Percentiles rank a stretch among this genome's conserved stretches.
Evolutionary conservation across 352 stramenopile species (phyloP).

Genomic region (Aphanomyces astaci): DNA sequence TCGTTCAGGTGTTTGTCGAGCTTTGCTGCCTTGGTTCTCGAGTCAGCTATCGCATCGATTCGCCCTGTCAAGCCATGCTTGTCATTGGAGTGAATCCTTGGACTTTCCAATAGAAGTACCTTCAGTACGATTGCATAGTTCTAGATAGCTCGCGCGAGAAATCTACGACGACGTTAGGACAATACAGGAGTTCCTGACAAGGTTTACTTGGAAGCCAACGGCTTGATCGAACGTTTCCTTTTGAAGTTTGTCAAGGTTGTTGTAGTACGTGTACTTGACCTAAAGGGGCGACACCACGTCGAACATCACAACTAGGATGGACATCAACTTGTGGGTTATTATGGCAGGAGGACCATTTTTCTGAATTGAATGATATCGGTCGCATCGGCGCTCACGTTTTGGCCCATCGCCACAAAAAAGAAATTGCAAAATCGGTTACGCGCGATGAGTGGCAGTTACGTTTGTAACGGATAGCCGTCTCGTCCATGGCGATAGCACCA

Average conservation of each 20-base stretch:
- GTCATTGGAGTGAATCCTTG: no score
- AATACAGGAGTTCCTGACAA: background rate
- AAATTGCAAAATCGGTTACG: no score
- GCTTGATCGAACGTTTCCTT: conserved; percentile 38
- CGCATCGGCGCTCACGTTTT: conserved; percentile 23
- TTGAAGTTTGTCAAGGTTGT: conserved; percentile 38
- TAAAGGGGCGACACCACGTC: conserved; percentile 15
- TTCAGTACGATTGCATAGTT: conserved; percentile 60
- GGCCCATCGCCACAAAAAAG: no score
- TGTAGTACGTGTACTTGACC: conserved; percentile 43
- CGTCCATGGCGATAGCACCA: background rate
- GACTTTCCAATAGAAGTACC: no score
- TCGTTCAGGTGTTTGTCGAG: conserved; percentile 49
- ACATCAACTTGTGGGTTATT: no score
- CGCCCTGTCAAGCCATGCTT: no score
- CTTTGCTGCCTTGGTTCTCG: conserved; percentile 41
- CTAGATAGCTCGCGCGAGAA: conserved; percentile 65
- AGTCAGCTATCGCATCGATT: conserved; percentile 53
- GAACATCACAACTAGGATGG: background rate
- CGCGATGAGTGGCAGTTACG: background rate
- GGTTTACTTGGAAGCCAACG: conserved; percentile 45
- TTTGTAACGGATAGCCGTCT: background rate
- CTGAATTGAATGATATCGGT: conserved; percentile 38
- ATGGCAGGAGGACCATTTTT: conserved; percentile 45
- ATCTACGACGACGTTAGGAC: conserved; percentile 29